A percentile compares a stretch with the other conserved stretches of the same genome.
phyloP scores from a whole-genome alignment of 177 flowering plant genomes.

The Tripterygium wilfordii region DNA sequence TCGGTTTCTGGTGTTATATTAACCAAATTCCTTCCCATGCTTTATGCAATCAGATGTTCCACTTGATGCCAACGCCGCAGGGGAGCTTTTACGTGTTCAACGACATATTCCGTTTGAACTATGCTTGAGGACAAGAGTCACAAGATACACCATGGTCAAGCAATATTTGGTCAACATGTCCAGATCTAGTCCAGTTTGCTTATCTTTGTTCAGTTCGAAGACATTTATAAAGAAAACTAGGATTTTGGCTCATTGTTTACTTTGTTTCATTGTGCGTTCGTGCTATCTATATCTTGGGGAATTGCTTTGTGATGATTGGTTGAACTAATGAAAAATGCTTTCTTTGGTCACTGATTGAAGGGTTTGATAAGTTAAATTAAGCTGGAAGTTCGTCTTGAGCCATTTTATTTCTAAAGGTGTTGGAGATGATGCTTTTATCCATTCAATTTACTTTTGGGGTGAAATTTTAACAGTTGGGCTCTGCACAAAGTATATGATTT shows the following conservation, averaged over 20 bases:
- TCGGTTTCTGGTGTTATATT: neutral
- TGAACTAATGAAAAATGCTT: constrained; percentile 11
- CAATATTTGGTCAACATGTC: neutral
- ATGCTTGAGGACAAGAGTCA: constrained; percentile 39
- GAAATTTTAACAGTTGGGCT: too few species aligned
- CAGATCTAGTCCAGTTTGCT: constrained; percentile 11
- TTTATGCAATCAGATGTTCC: constrained; percentile 58
- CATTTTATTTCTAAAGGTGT: too few species aligned
- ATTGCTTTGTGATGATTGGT: constrained; percentile 20
- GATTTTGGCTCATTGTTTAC: constrained; percentile 11
- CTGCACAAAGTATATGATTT: too few species aligned
- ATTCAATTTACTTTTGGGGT: too few species aligned
- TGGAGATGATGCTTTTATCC: too few species aligned
- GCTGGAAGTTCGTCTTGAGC: too few species aligned
- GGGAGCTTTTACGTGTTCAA: constrained; percentile 67
- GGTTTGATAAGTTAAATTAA: too few species aligned
- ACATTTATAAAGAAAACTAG: constrained; percentile 8
- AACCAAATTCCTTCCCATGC: neutral
- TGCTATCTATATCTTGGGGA: neutral
- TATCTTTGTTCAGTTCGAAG: constrained; percentile 7
- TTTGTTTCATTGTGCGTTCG: constrained; percentile 1
- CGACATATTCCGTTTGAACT: constrained; percentile 76
- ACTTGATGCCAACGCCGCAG: constrained; percentile 64
- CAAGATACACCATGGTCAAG: too few species aligned
- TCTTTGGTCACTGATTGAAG: too few species aligned